A percentile compares a stretch with the other conserved stretches of the same genome.
Evolutionary conservation across 2,329 filamentous ascomycete species (phyloP).

Genomic region (Cladosporium cucumerinum): DNA sequence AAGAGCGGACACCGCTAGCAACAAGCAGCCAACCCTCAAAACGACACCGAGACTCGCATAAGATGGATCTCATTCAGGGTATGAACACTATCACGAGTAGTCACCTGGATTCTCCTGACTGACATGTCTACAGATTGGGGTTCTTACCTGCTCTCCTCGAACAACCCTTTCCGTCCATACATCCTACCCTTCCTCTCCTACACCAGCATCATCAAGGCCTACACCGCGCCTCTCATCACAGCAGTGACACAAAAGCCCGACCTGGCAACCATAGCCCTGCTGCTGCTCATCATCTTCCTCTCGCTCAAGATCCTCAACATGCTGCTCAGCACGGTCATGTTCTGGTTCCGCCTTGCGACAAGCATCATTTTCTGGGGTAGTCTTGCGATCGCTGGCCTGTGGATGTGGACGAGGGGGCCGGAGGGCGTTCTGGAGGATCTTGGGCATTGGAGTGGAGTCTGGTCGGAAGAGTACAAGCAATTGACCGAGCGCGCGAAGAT

Average conservation of each 20-base stretch:
- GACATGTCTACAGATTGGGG: slow-evolving; percentile 32
- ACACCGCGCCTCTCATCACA: slow-evolving; percentile 30
- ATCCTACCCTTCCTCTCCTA: slow-evolving; percentile 21
- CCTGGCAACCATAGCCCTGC: slow-evolving; percentile 51
- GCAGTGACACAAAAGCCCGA: slow-evolving; percentile 39
- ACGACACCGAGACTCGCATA: not conserved
- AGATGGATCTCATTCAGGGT: slow-evolving; percentile 34
- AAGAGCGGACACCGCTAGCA: not conserved
- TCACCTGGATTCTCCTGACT: slow-evolving; percentile 5
- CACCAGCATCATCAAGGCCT: slow-evolving; percentile 24
- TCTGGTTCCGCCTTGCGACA: slow-evolving; percentile 68
- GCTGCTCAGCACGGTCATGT: slow-evolving; percentile 69
- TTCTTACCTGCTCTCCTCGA: slow-evolving; percentile 27
- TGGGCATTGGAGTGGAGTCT: not conserved
- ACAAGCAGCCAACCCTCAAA: not conserved
- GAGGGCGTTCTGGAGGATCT: slow-evolving; percentile 63
- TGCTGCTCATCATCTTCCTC: slow-evolving; percentile 62
- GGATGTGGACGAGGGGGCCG: slow-evolving; percentile 60
- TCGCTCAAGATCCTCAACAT: slow-evolving; percentile 64
- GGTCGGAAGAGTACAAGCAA: slow-evolving; percentile 10
- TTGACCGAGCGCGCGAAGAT: slow-evolving; percentile 16
- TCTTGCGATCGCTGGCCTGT: slow-evolving; percentile 54
- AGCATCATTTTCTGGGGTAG: slow-evolving; percentile 62
- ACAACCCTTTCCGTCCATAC: slow-evolving; percentile 20
- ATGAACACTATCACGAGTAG: slow-evolving; percentile 8